A percentile compares a stretch with the other conserved stretches of the same genome.
Conservation (phyloP, 345 rosid species). For the Gossypium mustelinum region DNA sequence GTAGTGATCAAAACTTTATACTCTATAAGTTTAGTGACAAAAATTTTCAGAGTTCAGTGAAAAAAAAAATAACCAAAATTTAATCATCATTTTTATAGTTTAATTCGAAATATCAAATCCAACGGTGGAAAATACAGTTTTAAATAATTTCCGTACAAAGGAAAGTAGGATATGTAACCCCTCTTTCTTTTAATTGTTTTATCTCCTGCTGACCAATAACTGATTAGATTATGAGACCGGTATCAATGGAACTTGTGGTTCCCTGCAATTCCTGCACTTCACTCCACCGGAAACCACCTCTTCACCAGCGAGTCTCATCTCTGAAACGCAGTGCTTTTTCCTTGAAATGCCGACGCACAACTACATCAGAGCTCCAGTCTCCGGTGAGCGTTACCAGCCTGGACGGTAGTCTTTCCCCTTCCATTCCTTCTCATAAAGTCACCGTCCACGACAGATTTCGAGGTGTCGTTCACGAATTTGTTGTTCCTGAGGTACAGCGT, state of each 20-base stretch:
- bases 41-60: too few species aligned
- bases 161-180: background rate
- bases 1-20: too few species aligned
- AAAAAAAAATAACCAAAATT: too few species aligned
- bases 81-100: too few species aligned
- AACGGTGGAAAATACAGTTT: background rate
- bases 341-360: conserved; percentile 27
- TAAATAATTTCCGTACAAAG: background rate
- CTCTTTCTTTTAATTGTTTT: background rate
- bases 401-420: conserved; percentile 25
- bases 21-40: too few species aligned
- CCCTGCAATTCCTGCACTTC: conserved; percentile 32
- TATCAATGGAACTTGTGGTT: conserved; percentile 45
- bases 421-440: conserved; percentile 71
- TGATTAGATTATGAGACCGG: background rate
- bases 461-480: conserved; percentile 73
- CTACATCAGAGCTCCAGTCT: conserved; percentile 44
- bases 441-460: conserved; percentile 80
- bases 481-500: conserved; percentile 75
- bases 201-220: conserved; percentile 10
- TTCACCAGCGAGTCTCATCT: conserved; percentile 21
- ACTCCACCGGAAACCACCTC: conserved; percentile 19
- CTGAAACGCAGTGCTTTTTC: background rate
- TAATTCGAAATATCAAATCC: background rate
- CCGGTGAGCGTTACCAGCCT: conserved; percentile 37